These are phyloP conservation scores for Pseudogymnoascus sp. DNA, from an alignment of 2,329 filamentous ascomycete genomes.

Conservation along the genomic window DNA sequence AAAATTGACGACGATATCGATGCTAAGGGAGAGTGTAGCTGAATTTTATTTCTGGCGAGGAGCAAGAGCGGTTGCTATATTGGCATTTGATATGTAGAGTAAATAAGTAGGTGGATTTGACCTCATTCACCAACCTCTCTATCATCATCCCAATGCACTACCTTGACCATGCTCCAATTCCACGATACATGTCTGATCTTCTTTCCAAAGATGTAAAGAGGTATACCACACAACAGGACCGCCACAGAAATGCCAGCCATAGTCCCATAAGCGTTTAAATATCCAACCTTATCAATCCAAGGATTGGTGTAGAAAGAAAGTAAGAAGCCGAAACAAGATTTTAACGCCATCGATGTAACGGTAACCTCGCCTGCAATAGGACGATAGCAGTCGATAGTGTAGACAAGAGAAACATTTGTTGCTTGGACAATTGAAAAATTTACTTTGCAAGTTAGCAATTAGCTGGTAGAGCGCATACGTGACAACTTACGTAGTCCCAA, in stretches of 20 bases:
- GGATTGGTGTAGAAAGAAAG: conserved; percentile 55
- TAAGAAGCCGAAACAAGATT: conserved; percentile 51
- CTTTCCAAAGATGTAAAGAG: conserved; percentile 47
- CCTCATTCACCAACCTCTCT: conserved; percentile 47
- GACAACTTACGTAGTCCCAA: conserved; percentile 43
- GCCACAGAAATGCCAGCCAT: conserved; percentile 48
- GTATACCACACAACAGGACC: conserved; percentile 42
- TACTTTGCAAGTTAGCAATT: conserved; percentile 29
- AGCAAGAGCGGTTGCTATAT: too few relatives aligned
- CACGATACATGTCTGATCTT: conserved; percentile 40
- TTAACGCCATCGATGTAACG: conserved; percentile 47
- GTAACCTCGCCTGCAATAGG: conserved; percentile 50
- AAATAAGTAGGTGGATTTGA: background rate
- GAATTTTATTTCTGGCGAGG: too few relatives aligned
- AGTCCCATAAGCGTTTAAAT: conserved; percentile 44
- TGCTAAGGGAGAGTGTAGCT: too few relatives aligned
- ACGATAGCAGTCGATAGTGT: conserved; percentile 50
- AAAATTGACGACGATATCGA: too few relatives aligned
- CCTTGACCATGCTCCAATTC: conserved; percentile 41
- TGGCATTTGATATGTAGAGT: too few relatives aligned
- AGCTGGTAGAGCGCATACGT: conserved; percentile 21
- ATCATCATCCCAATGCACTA: conserved; percentile 44
- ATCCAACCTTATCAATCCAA: conserved; percentile 46
- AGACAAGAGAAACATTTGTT: conserved; percentile 49
- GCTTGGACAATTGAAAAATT: conserved; percentile 50